Evolutionary conservation across 345 rosid species (phyloP).

Genomic region (Arabidopsis suecica): DNA sequence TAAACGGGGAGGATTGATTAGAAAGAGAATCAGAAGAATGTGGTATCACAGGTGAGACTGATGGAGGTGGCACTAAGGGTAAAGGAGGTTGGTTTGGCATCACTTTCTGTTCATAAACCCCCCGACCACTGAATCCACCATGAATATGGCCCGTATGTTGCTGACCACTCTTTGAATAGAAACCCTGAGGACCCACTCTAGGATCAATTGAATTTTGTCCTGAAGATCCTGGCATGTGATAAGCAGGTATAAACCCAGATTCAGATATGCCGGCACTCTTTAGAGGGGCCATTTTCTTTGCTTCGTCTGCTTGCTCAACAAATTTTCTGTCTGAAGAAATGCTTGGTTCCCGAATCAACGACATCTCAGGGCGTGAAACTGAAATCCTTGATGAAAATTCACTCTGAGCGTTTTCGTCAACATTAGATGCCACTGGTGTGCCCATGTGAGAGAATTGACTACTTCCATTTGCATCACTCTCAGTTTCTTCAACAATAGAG

Average conservation of each 20-base stretch:
- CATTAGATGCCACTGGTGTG: conserved; percentile 69
- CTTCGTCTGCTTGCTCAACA: conserved; percentile 76
- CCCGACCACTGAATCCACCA: conserved; percentile 59
- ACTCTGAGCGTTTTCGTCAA: conserved; percentile 78
- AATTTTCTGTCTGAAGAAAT: conserved; percentile 80
- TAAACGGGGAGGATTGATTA: conserved; percentile 57
- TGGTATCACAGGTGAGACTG: conserved; percentile 56
- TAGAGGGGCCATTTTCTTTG: conserved; percentile 55
- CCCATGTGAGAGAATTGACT: conserved; percentile 72
- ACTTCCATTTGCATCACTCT: conserved; percentile 75
- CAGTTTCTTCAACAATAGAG: conserved; percentile 94
- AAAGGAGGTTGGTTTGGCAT: conserved; percentile 83
- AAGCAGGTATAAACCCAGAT: conserved; percentile 59
- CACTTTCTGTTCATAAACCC: conserved; percentile 72
- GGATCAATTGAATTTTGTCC: conserved; percentile 61
- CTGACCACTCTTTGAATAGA: conserved; percentile 66
- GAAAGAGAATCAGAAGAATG: conserved; percentile 60
- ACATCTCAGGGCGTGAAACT: conserved; percentile 67
- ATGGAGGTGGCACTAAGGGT: conserved; percentile 90
- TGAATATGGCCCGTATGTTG: conserved; percentile 56
- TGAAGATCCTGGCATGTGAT: conserved; percentile 54
- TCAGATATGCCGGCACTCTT: conserved; percentile 56
- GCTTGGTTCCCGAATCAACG: conserved; percentile 78
- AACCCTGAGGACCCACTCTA: conserved; percentile 64
- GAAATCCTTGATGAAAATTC: conserved; percentile 96